Base-by-base conservation (phyloP, 2,329 filamentous ascomycete species). In the Penicillium sp. region DNA sequence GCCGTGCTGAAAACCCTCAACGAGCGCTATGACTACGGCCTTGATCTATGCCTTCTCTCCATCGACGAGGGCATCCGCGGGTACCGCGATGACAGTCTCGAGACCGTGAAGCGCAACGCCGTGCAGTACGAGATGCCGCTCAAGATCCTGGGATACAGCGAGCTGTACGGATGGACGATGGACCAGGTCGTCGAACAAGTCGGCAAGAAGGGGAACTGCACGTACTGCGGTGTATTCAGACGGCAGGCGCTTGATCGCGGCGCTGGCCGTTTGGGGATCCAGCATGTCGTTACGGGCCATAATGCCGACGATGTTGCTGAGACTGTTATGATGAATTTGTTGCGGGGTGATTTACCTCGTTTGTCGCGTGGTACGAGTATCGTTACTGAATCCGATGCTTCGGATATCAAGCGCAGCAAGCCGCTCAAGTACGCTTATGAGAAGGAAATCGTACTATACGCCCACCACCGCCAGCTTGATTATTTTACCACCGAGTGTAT, bases 401-500 rank as follows among this genome's bases (percentile, higher is more conserved):
- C 88, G 51, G 89, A 95, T 53, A 92, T 96, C 58, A 95, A 95
- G 75, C 82, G 93, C 57, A 95, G 89, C 72, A 99, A 99, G 72
- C 93, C 93, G 12, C 78, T 99, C 38, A 97, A 99, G 70, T 99
- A 97, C 68, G 91, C 92, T 1, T 99, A 97, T 66, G 93, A 99
- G 68, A 99, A 99, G 74, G 93, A 99, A 68, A 99, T 99, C 59
- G 93, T 99, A 14, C 78, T 99, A 5, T 99, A 99, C 67, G 93
- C 93, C 4, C 89, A 97, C 66, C 90, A 99, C 75, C 95, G 93
- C 72, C 91, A 91, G 69, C 78, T 99, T 56, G 91, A 97, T 67
- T 99, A 99, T 72, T 99, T 99, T 72, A 95, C 86, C 64, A 99
- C 93, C 0, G 93, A 99, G 72, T 99, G 93, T 76, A 90, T 99